phyloP scores from a whole-genome alignment of 345 rosid genomes.

The Streptanthus diversifolius region DNA sequence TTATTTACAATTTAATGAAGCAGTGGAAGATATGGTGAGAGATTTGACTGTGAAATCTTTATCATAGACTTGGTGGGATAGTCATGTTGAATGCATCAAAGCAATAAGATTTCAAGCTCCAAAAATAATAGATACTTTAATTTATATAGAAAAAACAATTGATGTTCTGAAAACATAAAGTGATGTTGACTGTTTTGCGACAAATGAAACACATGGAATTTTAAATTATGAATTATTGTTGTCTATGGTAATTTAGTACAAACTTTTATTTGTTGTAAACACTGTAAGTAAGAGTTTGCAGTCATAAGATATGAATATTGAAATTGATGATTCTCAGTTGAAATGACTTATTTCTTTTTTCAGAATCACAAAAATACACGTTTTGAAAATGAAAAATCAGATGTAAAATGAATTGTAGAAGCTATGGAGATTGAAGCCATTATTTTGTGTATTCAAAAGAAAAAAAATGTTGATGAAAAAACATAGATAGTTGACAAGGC shows the following conservation, averaged over 20 bases:
- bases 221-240: background rate
- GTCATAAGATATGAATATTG: background rate
- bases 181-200: background rate
- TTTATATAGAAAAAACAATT: background rate
- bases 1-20: too few relatives aligned
- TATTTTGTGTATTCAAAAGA: background rate
- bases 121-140: background rate
- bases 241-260: background rate
- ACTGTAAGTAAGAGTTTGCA: background rate
- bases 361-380: background rate
- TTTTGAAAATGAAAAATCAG: background rate
- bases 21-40: too few relatives aligned
- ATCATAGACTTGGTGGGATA: background rate
- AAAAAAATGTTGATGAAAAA: too few relatives aligned
- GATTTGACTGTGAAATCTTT: background rate
- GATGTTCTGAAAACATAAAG: background rate
- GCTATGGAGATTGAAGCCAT: background rate
- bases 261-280: background rate
- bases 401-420: background rate
- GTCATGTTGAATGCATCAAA: background rate
- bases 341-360: background rate
- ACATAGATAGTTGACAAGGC: too few relatives aligned
- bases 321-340: background rate
- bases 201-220: background rate
- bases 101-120: background rate